These are phyloP conservation scores for Clarireedia hainanense DNA, from an alignment of 2,329 filamentous ascomycete species.

Conservation along the genomic window DNA sequence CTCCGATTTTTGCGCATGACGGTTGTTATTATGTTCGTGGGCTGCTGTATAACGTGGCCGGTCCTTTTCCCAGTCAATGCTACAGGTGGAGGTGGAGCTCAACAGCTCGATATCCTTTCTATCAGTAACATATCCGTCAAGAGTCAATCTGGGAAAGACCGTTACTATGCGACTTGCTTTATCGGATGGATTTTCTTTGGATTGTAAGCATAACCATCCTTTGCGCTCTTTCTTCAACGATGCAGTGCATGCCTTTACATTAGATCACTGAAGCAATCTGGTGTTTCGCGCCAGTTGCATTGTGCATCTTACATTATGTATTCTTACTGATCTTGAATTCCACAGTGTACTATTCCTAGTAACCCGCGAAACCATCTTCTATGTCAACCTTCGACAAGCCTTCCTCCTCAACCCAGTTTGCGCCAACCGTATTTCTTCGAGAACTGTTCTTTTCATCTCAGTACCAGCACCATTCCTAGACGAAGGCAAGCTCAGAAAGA, in stretches of 20 bases:
- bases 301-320: background rate
- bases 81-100: constrained; percentile 60
- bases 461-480: constrained; percentile 74
- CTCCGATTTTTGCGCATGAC: constrained; percentile 79
- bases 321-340: background rate
- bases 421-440: constrained; percentile 76
- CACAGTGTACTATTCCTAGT: constrained; percentile 70
- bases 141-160: constrained; percentile 46
- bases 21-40: constrained; percentile 72
- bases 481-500: constrained; percentile 64
- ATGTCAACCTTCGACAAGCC: constrained; percentile 86
- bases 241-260: too few species aligned
- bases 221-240: background rate
- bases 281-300: too few species aligned
- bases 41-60: constrained; percentile 78
- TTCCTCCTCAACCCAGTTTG: constrained; percentile 83
- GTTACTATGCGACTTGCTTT: constrained; percentile 72
- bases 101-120: constrained; percentile 68
- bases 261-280: too few species aligned
- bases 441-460: constrained; percentile 82
- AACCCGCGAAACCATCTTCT: constrained; percentile 82
- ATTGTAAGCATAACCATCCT: constrained; percentile 38
- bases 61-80: constrained; percentile 79
- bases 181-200: constrained; percentile 71
- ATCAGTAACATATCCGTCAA: constrained; percentile 65